Evolutionary conservation across 768 basidiomycete genomes (phyloP), one percentile per base, ranked within the genome.

Genomic region (Boletus pseudopeckii): DNA sequence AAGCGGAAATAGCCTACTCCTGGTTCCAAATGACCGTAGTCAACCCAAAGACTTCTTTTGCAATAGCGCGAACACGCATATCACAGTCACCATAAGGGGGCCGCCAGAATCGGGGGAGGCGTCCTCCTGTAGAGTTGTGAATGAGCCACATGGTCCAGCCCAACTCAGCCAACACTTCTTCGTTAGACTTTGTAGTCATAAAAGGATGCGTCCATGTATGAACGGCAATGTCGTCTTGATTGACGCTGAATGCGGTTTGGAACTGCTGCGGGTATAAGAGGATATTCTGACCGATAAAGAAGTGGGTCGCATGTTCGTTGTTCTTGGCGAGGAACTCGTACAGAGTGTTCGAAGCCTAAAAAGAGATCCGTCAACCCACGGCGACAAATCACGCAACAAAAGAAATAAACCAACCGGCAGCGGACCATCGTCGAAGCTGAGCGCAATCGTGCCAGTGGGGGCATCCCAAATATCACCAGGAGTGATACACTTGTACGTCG

Each of bases 1-100:
- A 45, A 36, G 5, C 13, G 20, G 22, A 57, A 20, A 45, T 2
- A 7, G 56, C 81, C 49, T 72, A 90, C 88, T 95, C 94, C 54
- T 85, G 81, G 71, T 96, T 94, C 95, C 95, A 98, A 59, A 91
- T 72, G 50, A 95, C 80, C n/a, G 90, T 88, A 20, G 78, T 77
- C 58, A 98, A 70, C 24, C 90, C 92, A 65, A 97, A 94, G 32
- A 94, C 86, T 66, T 91, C 84, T 65, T 80, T 76, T 24, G 94
- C 95, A 63, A 98, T 90, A 4, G 92, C 85, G 36, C 82, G 77
- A 32, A 96, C 90, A 45, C 95, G 82, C 69, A 79, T 81, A 65
- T 98, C 95, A 42, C 80, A 80, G 67, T 95, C 89, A 33, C 90
- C 91, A 64, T 82, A 92, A 8, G 92, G 92, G 2, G 91, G 91